Conservation (phyloP, 2,329 filamentous ascomycete species). For the Ustilaginoidea virens region DNA sequence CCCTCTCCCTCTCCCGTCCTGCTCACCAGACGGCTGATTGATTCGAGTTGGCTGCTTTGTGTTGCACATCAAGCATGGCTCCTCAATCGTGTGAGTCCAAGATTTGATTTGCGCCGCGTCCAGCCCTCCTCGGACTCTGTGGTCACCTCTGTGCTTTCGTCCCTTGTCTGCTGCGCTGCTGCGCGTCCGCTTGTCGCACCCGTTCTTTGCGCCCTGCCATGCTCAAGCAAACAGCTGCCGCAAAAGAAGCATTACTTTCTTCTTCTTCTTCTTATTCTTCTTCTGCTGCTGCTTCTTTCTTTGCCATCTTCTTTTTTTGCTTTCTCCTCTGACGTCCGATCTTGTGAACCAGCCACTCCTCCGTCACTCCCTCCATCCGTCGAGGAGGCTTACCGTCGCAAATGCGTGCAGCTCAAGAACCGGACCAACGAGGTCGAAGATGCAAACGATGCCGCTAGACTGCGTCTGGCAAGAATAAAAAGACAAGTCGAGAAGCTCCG, state of each 20-base stretch:
- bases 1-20: not conserved
- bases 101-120: not conserved
- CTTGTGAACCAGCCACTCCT: constrained; percentile 31
- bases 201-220: too few relatives aligned
- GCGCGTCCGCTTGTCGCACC: too few relatives aligned
- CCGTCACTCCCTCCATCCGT: constrained; percentile 69
- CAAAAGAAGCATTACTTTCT: too few relatives aligned
- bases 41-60: not conserved
- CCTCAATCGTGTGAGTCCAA: constrained; percentile 13
- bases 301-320: too few relatives aligned
- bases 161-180: too few relatives aligned
- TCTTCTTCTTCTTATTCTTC: too few relatives aligned
- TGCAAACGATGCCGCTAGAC: constrained; percentile 70
- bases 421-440: constrained; percentile 85
- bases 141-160: too few relatives aligned
- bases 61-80: constrained; percentile 8
- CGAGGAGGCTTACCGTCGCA: constrained; percentile 87
- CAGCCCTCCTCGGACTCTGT: too few relatives aligned
- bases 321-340: too few relatives aligned
- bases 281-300: too few relatives aligned
- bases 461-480: constrained; percentile 65
- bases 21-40: not conserved
- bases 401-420: constrained; percentile 89
- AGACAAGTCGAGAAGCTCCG: constrained; percentile 85
- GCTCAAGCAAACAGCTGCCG: too few relatives aligned